Evolutionary conservation across 2,329 filamentous ascomycete genomes (phyloP).

Genomic region (Cladosporium sp.): DNA sequence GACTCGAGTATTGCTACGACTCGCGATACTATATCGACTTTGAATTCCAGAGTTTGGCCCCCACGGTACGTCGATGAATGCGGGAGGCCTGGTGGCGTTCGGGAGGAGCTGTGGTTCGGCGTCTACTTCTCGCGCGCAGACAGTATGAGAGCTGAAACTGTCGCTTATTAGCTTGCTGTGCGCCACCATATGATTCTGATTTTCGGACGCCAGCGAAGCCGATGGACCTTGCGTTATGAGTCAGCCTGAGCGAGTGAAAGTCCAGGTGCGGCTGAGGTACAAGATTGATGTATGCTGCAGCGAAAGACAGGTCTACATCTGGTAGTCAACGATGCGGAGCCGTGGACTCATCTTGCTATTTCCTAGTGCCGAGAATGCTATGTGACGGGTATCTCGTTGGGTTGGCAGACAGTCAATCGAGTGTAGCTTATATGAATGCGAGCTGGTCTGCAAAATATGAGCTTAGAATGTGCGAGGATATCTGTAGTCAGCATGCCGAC

Average conservation of each 20-base stretch:
- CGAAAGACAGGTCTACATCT: background rate
- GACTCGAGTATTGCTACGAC: background rate
- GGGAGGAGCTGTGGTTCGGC: background rate
- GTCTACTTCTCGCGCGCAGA: background rate
- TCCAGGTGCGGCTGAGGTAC: background rate
- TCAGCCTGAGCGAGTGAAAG: background rate
- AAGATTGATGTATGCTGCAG: background rate
- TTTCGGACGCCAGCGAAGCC: background rate
- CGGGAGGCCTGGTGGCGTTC: background rate
- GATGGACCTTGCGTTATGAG: background rate
- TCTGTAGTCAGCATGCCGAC: background rate
- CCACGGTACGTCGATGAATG: background rate
- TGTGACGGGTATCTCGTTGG: background rate
- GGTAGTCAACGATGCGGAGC: background rate
- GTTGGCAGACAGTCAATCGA: background rate
- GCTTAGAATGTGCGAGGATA: background rate
- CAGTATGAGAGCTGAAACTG: background rate
- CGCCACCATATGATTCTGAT: background rate
- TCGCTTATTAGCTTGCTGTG: background rate
- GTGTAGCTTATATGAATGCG: background rate
- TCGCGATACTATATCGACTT: background rate
- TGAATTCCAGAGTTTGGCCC: background rate
- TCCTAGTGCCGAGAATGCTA: background rate
- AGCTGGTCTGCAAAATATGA: background rate
- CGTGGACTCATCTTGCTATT: background rate